Evolutionary conservation across 257 asterid genomes (phyloP).

Genomic region (Plantago major): DNA sequence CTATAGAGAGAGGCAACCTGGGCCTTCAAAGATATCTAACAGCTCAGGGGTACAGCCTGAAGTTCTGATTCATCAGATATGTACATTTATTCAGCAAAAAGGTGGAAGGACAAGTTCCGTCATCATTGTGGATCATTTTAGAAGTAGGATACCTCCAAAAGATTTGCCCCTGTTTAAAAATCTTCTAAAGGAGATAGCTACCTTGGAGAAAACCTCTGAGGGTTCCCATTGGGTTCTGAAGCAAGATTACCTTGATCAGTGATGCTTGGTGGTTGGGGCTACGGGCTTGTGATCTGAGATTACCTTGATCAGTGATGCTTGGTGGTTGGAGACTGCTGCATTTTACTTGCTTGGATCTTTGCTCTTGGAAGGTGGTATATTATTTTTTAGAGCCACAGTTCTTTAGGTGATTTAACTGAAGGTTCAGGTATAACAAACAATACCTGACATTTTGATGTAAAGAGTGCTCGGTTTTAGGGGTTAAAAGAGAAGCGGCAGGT

Average conservation of each 20-base stretch:
- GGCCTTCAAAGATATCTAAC: conserved; percentile 35
- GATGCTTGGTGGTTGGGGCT: conserved; percentile 3
- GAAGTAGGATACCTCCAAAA: conserved; percentile 69
- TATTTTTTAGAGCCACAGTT: not conserved
- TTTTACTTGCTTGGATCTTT: not conserved
- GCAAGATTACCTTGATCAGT: conserved; percentile 56
- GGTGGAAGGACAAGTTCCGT: conserved; percentile 79
- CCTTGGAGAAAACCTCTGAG: conserved; percentile 53
- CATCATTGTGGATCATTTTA: conserved; percentile 68
- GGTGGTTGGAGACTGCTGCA: no score
- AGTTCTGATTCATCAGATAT: conserved; percentile 78
- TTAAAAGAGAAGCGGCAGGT: no score
- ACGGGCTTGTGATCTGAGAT: not conserved
- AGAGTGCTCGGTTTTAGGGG: no score
- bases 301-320: no score
- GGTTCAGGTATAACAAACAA: no score
- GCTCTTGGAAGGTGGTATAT: not conserved
- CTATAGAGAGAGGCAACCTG: conserved; percentile 32
- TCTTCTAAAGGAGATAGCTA: conserved; percentile 87
- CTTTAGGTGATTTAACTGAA: no score
- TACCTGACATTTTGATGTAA: no score
- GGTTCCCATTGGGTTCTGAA: conserved; percentile 82
- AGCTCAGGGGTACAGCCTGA: conserved; percentile 58
- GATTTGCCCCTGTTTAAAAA: conserved; percentile 82
- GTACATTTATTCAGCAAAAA: conserved; percentile 71